These are phyloP conservation scores for Xylaria sp. DNA, from an alignment of 2,329 filamentous ascomycete genomes.

Conservation along the genomic window DNA sequence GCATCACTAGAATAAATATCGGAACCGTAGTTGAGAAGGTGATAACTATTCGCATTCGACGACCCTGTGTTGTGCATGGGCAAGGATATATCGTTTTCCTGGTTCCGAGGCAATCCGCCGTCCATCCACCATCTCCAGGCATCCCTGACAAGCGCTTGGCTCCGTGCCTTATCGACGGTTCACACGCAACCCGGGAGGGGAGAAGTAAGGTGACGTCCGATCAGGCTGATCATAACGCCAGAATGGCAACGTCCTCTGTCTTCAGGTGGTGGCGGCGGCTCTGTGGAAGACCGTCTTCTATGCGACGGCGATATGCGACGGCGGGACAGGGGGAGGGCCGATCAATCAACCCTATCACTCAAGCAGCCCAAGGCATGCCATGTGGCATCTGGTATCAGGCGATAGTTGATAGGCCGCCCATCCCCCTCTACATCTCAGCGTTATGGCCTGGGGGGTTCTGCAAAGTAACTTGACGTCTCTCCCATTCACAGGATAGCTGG, in stretches of 20 bases:
- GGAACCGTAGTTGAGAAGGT: neutral
- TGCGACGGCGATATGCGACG: conserved; percentile 10
- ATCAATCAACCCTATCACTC: neutral
- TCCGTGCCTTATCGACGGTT: neutral
- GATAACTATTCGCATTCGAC: conserved; percentile 5
- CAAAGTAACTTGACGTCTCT: neutral
- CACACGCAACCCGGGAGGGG: conserved; percentile 10
- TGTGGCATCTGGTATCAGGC: neutral
- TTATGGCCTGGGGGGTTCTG: neutral
- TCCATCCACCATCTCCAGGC: neutral
- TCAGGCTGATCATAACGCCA: conserved; percentile 16
- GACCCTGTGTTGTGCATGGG: conserved; percentile 5
- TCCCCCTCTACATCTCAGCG: neutral
- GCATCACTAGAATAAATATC: neutral
- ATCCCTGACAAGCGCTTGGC: conserved; percentile 4
- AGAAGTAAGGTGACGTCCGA: conserved; percentile 8
- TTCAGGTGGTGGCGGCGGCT: conserved; percentile 23
- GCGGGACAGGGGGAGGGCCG: neutral
- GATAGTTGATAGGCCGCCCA: neutral
- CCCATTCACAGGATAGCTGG: neutral
- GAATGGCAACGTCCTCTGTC: too few relatives aligned
- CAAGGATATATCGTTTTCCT: neutral
- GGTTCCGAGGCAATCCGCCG: neutral
- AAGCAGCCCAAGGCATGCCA: neutral
- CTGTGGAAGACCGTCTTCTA: conserved; percentile 26